Conservation (phyloP, 2,329 filamentous ascomycete species). For the Cladosporium sp. region DNA sequence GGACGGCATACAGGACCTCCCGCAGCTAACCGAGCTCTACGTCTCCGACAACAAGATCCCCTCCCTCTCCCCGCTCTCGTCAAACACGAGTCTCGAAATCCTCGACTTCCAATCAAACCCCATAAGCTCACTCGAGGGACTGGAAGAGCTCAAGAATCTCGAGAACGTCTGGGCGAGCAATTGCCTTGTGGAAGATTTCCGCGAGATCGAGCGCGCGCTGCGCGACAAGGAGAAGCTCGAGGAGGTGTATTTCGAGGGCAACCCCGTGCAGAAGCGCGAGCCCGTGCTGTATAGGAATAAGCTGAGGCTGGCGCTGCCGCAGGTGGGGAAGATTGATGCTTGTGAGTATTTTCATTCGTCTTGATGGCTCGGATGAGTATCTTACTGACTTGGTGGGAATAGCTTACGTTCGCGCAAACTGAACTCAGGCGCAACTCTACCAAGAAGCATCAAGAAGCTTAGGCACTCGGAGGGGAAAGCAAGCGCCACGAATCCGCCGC, state of each 20-base stretch:
- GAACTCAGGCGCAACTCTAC: too few relatives aligned
- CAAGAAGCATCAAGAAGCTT: too few relatives aligned
- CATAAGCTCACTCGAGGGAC: conserved; percentile 68
- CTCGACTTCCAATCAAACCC: conserved; percentile 90
- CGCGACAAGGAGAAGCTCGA: conserved; percentile 73
- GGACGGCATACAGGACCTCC: conserved; percentile 67
- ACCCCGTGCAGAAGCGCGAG: conserved; percentile 74
- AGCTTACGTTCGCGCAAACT: too few relatives aligned
- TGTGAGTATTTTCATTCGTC: conserved; percentile 81
- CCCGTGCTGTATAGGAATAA: conserved; percentile 95
- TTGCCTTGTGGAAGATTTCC: conserved; percentile 75
- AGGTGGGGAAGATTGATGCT: conserved; percentile 91
- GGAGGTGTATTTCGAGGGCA: conserved; percentile 96
- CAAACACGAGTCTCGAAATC: conserved; percentile 59
- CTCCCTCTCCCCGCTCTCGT: conserved; percentile 63
- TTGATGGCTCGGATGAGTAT: too few relatives aligned
- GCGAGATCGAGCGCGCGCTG: conserved; percentile 74
- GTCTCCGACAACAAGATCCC: conserved; percentile 91
- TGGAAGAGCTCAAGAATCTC: conserved; percentile 64
- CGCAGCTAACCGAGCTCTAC: conserved; percentile 85
- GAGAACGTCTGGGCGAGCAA: conserved; percentile 95
- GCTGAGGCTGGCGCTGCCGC: conserved; percentile 78
- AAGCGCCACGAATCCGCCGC: too few relatives aligned
- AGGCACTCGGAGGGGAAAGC: too few relatives aligned
- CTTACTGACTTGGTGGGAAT: too few relatives aligned